Base-by-base conservation (phyloP, 2,329 filamentous ascomycete species). In the Lizonia empirigonia region DNA sequence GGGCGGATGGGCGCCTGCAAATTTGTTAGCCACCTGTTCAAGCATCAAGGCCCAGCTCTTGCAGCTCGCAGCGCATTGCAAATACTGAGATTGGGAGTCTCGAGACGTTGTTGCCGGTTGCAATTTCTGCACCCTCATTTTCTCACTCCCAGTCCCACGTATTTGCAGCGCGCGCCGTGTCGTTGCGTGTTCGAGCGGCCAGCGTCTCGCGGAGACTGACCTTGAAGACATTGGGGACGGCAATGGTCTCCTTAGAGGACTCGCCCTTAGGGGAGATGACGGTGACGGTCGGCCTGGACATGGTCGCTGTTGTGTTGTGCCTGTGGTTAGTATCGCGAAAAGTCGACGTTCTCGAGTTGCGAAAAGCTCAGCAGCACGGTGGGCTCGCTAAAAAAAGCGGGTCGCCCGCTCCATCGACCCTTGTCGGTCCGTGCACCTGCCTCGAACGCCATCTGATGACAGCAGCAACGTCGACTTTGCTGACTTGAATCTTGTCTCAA, bases 241-340 rank as follows among this genome's bases (percentile, higher is more conserved):
- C 85, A 80, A 92, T 86, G 76, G 92, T 93, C 78, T 88, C 85
- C 78, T 89, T 89, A 80, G 87, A 89, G 82, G 91, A 84, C 83
- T 88, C 85, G 84, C 94, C 94, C 88, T 97, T 92, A 81, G 91
- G 91, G 81, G 89, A 87, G 83, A 96, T 87, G 83, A 99, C 92
- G 78, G 91, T 90, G 80, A 99, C 94, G 77, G 92, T 97, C 80
- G 94, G 94, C 84, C 94, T 87, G 79, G 89, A 92, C 83, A 92
- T 90, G 50, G 50, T 63, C 60, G 56, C 49, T 53, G 55, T 63
- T 55, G 62, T 65, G 61, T 48, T 53, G 60, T 62, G 63, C 53
- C 41, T 63, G 56, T 49, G 50, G 66, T 70, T 70, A 68, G 67
- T 69, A 46, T 42, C 41, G 38, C 36, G 41, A 44, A 50, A 48